Evolutionary conservation across 2,329 filamentous ascomycete genomes (phyloP).

Genomic region (Penicillium paneum): DNA sequence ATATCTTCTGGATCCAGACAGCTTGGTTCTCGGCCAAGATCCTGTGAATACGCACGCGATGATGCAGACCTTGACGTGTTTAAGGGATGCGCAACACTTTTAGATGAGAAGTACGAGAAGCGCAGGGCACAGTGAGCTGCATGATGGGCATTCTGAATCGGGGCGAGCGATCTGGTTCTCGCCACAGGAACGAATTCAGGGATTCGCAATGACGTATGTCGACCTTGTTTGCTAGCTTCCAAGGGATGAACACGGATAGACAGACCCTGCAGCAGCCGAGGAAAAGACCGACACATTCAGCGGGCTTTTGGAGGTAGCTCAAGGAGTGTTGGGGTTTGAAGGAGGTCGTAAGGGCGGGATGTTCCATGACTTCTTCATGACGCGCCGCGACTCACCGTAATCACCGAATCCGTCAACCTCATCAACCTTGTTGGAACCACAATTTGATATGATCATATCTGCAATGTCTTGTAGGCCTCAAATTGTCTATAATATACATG

Average conservation of each 20-base stretch:
- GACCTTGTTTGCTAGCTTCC: slow-evolving; percentile 24
- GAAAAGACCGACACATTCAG: slow-evolving; percentile 33
- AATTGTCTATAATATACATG: background rate
- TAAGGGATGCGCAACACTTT: background rate
- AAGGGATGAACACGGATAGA: slow-evolving; percentile 30
- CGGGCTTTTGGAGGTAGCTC: slow-evolving; percentile 8
- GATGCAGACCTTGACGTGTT: background rate
- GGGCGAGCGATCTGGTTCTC: slow-evolving; percentile 20
- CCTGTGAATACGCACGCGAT: slow-evolving; percentile 6
- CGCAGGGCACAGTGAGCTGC: background rate
- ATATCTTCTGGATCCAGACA: background rate
- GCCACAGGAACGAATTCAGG: slow-evolving; percentile 29
- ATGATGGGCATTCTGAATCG: slow-evolving; percentile 20
- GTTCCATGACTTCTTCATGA: slow-evolving; percentile 5
- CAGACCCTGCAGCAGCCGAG: slow-evolving; percentile 24
- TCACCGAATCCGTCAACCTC: background rate
- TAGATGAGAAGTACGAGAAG: background rate
- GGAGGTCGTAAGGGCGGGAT: slow-evolving; percentile 2
- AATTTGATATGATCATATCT: background rate
- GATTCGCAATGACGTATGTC: slow-evolving; percentile 31
- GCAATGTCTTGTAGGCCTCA: background rate
- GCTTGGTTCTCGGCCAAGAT: background rate
- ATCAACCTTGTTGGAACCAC: background rate
- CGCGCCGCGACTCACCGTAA: slow-evolving; percentile 12
- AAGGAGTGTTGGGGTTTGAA: background rate